phyloP scores from a whole-genome alignment of 306 rosid genomes.

The Begonia fuchsioides region DNA sequence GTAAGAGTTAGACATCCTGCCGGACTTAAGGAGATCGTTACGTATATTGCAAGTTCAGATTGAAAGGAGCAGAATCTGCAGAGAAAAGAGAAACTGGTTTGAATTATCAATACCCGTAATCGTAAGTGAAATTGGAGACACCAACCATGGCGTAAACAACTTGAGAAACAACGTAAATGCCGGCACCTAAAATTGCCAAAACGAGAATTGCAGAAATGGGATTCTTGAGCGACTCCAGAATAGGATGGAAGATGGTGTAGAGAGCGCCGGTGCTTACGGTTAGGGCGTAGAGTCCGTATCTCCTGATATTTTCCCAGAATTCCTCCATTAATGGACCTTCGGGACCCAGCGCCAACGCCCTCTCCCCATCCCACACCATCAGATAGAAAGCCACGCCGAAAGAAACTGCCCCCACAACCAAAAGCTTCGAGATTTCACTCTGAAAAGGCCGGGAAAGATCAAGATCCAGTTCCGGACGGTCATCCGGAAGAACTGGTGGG shows the following conservation, averaged over 20 bases:
- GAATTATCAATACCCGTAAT: constrained; percentile 20
- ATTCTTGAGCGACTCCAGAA: constrained; percentile 60
- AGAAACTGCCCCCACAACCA: constrained; percentile 53
- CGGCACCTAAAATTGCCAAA: constrained; percentile 44
- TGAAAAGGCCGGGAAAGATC: background rate
- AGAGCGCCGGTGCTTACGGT: constrained; percentile 81
- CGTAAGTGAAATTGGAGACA: constrained; percentile 57
- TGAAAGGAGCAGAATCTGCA: background rate
- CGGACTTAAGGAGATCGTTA: too few species aligned
- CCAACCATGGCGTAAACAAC: constrained; percentile 88
- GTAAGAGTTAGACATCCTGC: background rate
- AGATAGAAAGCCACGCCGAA: constrained; percentile 42
- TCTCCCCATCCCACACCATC: constrained; percentile 35
- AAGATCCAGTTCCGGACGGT: background rate
- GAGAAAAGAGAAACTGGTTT: background rate
- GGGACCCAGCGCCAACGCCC: constrained; percentile 77
- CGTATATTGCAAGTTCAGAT: too few species aligned
- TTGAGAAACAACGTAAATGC: constrained; percentile 50
- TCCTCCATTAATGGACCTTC: constrained; percentile 90
- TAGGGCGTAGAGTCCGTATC: constrained; percentile 72
- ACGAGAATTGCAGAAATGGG: constrained; percentile 76
- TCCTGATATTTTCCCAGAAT: constrained; percentile 89
- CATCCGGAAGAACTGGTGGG: background rate
- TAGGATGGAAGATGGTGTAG: constrained; percentile 48
- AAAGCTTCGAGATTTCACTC: constrained; percentile 14